Evolutionary conservation across 139 green algal genomes (phyloP).

Genomic region (Edaphochlamys debaryana): DNA sequence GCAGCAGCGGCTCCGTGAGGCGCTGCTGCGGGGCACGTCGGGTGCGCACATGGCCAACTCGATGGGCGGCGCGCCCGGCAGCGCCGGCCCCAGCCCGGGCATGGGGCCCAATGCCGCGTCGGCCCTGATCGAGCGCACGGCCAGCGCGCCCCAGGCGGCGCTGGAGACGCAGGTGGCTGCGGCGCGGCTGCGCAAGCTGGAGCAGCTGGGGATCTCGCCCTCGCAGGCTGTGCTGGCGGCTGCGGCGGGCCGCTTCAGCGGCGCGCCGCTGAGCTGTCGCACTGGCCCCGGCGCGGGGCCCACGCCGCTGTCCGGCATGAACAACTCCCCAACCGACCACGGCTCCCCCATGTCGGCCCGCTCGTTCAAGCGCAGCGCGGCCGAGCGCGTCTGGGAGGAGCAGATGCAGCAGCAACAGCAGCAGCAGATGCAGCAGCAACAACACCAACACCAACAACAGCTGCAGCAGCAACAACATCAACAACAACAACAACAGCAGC

Average conservation of each 20-base stretch:
- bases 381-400: slow-evolving; percentile 24
- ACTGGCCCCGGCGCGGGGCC: too few species aligned
- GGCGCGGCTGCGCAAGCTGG: slow-evolving; percentile 1
- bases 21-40: neutral
- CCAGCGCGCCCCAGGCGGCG: slow-evolving; percentile 8
- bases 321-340: neutral
- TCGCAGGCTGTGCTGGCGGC: slow-evolving; percentile 14
- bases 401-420: neutral
- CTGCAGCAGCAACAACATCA: neutral
- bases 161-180: slow-evolving; percentile 1
- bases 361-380: slow-evolving; percentile 8
- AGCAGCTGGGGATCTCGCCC: slow-evolving; percentile 20
- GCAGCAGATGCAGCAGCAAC: neutral
- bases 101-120: too few species aligned
- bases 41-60: too few species aligned
- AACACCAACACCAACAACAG: neutral
- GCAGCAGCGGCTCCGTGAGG: neutral
- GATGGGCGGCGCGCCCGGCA: too few species aligned
- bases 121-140: neutral
- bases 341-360: neutral
- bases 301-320: neutral
- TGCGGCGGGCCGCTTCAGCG: neutral
- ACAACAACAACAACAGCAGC: too few species aligned
- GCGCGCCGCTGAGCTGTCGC: neutral
- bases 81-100: neutral